A percentile compares a stretch with the other conserved stretches of the same genome.
Evolutionary conservation across 768 basidiomycete genomes (phyloP).

Genomic region (Gymnopilus dilepis): DNA sequence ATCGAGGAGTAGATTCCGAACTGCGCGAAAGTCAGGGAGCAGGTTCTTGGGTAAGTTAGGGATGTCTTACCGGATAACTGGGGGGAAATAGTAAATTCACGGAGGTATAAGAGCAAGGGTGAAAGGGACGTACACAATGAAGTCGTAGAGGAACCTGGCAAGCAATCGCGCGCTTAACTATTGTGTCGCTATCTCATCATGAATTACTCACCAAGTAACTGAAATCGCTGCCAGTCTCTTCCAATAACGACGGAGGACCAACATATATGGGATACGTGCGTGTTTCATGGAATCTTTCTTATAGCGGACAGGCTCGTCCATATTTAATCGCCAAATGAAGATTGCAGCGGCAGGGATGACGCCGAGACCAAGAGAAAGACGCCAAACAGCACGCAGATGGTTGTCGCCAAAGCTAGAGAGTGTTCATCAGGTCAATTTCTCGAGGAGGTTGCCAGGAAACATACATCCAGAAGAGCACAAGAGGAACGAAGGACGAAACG

Average conservation of each 20-base stretch:
- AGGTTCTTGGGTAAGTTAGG: neutral
- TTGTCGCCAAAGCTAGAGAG: conserved; percentile 67
- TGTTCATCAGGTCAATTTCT: conserved; percentile 5
- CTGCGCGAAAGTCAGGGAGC: conserved; percentile 34
- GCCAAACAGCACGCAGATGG: conserved; percentile 88
- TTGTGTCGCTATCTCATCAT: neutral
- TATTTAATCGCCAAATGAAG: conserved; percentile 85
- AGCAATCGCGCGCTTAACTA: neutral
- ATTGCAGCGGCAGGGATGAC: conserved; percentile 79
- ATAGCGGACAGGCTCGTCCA: conserved; percentile 80
- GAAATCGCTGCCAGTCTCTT: conserved; percentile 74
- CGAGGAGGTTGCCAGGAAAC: conserved; percentile 29
- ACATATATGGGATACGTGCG: conserved; percentile 72
- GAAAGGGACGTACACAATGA: conserved; percentile 63
- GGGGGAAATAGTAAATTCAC: neutral
- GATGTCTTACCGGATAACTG: conserved; percentile 65
- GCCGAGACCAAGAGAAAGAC: conserved; percentile 84
- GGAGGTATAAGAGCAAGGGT: neutral
- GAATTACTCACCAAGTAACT: conserved; percentile 64
- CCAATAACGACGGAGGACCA: conserved; percentile 85
- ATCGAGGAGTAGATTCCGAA: conserved; percentile 85
- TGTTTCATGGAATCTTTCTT: conserved; percentile 82
- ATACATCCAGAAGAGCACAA: conserved; percentile 89
- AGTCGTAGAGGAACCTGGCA: conserved; percentile 76
- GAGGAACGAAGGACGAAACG: conserved; percentile 77